Evolutionary conservation across 352 stramenopile species (phyloP).

Genomic region (Pythium rhizo-oryzae): DNA sequence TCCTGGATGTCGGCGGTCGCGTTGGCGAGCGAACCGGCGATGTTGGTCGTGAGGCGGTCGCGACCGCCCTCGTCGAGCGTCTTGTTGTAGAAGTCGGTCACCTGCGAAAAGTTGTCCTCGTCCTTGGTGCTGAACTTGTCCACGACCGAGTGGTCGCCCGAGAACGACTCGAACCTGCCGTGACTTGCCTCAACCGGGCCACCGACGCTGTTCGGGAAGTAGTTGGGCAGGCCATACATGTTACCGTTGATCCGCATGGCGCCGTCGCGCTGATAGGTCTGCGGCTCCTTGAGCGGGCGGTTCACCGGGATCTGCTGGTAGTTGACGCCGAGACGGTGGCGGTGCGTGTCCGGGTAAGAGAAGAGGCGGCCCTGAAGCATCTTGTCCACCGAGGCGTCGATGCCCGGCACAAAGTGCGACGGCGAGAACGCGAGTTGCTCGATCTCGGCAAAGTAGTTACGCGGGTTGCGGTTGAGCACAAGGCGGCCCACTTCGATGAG

Average conservation of each 20-base stretch:
- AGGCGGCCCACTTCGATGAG: conserved; percentile 79
- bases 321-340: too few relatives aligned
- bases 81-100: conserved; percentile 86
- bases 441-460: conserved; percentile 92
- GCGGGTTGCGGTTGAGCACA: conserved; percentile 85
- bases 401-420: conserved; percentile 87
- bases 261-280: conserved; percentile 88
- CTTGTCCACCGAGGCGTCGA: conserved; percentile 74
- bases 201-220: conserved; percentile 89
- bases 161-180: conserved; percentile 23
- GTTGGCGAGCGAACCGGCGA: conserved; percentile 81
- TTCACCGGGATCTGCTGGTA: too few relatives aligned
- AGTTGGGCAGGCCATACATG: conserved; percentile 72
- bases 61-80: conserved; percentile 66
- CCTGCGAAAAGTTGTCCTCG: too few relatives aligned
- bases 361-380: conserved; percentile 91
- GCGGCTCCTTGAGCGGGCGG: conserved; percentile 59
- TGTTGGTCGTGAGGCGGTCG: conserved; percentile 87
- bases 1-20: too few relatives aligned
- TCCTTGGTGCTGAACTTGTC: conserved; percentile 79
- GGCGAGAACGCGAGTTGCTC: conserved; percentile 90
- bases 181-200: conserved; percentile 36
- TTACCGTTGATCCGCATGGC: conserved; percentile 80
- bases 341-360: too few relatives aligned
- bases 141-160: conserved; percentile 40